Evolutionary conservation across 306 rosid genomes (phyloP), one percentile per base, ranked within the genome.

Genomic region (Medicago lupulina): DNA sequence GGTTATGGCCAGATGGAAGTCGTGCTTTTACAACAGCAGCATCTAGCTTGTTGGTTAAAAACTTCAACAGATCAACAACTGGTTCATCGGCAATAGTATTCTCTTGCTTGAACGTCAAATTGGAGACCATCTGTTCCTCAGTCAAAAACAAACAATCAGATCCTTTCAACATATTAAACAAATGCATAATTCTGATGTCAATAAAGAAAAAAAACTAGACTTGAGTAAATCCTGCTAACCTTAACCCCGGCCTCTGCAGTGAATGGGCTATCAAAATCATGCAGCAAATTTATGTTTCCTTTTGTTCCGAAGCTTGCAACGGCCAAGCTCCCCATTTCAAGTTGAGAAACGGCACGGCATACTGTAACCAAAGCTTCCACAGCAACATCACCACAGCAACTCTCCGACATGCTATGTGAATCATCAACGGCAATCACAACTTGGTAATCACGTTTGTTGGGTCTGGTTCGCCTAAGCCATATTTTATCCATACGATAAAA

Each of bases 401-500:
- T 87, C 84, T 92, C 97, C 8, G 96, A 90, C 97, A 95, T 95
- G 65, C 98, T 95, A 21, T 71, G 89, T 50, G 98, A 95, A 88
- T 95, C 98, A 86, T 95, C 98, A 81, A 95, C 78, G 1, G 97
- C 98, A 80, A 95, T 90, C 36, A 95, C 93, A 41, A 92, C 87
- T 87, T 95, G 97, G 69, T 95, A 95, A 83, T 95, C 97, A 70
- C 96, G 98, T 83, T 95, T 95, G 83, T 95, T 90, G 57, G 96
- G 98, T 25, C 90, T 83, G 63, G 98, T 95, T 84, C 96, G 79
- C 79, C 97, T 87, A 40, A 94, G 83, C 98, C 98, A 94, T 81
- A 94, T 94, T 85, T 89, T 91, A 78, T 94, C 97, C 80, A 90
- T 91, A 67, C 88, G 82, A 58, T 84, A 94, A 80, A 86, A 78